phyloP scores from a whole-genome alignment of 257 asterid genomes.

The Solanum chiquidenum region DNA sequence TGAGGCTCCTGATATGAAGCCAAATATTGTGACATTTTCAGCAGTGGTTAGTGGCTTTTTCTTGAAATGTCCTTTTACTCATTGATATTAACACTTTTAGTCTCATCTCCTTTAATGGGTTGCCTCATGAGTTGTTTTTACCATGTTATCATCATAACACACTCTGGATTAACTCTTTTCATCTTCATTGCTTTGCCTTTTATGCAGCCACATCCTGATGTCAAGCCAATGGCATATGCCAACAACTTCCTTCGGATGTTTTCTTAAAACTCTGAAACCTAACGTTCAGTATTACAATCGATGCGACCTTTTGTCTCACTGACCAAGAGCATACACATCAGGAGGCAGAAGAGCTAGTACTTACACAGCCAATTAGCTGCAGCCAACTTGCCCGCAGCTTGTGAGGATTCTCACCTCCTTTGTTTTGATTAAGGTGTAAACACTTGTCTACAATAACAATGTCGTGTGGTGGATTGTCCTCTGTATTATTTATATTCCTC shows the following conservation, averaged over 20 bases:
- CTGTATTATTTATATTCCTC: background rate
- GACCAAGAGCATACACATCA: background rate
- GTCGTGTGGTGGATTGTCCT: background rate
- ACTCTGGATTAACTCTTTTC: background rate
- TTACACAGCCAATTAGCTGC: constrained; percentile 7
- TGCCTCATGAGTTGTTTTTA: background rate
- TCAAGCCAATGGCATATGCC: constrained; percentile 96
- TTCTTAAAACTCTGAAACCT: constrained; percentile 18
- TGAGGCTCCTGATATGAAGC: constrained; percentile 85
- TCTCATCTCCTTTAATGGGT: background rate
- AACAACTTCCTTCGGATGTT: constrained; percentile 86
- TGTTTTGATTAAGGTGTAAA: constrained; percentile 4
- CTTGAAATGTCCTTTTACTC: background rate
- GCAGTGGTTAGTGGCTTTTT: constrained; percentile 74
- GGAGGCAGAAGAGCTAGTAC: background rate
- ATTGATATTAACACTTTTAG: background rate
- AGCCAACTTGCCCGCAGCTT: background rate
- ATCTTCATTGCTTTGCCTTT: background rate
- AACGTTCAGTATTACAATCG: background rate
- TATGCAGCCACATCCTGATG: constrained; percentile 91
- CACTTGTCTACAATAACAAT: constrained; percentile 12
- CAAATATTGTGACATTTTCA: constrained; percentile 75
- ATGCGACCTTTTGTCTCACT: background rate
- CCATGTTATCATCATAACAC: background rate
- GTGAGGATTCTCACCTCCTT: background rate